Evolutionary conservation across 2,329 filamentous ascomycete species (phyloP).

Genomic region (Elsinoe perseae): DNA sequence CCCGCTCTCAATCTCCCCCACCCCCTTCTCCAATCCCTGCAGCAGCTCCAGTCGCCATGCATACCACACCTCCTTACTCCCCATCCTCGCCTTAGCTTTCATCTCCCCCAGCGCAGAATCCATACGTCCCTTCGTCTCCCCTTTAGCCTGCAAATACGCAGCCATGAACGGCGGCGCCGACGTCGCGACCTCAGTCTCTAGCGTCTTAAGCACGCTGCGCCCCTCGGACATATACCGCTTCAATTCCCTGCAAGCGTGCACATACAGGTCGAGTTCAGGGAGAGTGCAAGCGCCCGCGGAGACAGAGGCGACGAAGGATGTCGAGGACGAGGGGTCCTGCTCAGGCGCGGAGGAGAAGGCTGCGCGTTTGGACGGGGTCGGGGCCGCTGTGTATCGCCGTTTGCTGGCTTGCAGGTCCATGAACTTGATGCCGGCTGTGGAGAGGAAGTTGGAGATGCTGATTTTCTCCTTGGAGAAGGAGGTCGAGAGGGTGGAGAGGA

Average conservation of each 20-base stretch:
- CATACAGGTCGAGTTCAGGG: constrained; percentile 88
- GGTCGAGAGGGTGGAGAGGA: not conserved
- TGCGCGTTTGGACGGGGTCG: constrained; percentile 29
- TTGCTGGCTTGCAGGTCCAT: constrained; percentile 99
- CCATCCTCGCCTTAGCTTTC: constrained; percentile 80
- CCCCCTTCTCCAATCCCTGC: constrained; percentile 70
- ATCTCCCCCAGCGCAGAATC: constrained; percentile 97
- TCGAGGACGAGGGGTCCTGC: constrained; percentile 23
- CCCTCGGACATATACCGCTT: constrained; percentile 97
- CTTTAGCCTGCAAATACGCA: constrained; percentile 79
- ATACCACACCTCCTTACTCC: constrained; percentile 97
- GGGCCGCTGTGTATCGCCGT: constrained; percentile 71
- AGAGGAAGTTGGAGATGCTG: constrained; percentile 83
- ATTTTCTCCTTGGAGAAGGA: constrained; percentile 25
- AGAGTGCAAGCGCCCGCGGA: constrained; percentile 85
- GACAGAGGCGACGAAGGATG: constrained; percentile 63
- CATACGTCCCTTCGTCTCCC: constrained; percentile 78
- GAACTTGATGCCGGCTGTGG: constrained; percentile 93
- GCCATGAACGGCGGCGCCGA: constrained; percentile 87
- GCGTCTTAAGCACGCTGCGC: constrained; percentile 78
- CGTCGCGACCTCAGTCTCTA: constrained; percentile 79
- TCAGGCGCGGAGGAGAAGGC: constrained; percentile 11
- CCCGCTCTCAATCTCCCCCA: constrained; percentile 65
- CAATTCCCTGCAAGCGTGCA: constrained; percentile 87
- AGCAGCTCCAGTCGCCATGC: constrained; percentile 90